Percentiles rank a stretch among this genome's conserved stretches.
These are phyloP conservation scores for Emergomyces pasteurianus DNA, from an alignment of 2,329 filamentous ascomycete species.

Conservation along the genomic window DNA sequence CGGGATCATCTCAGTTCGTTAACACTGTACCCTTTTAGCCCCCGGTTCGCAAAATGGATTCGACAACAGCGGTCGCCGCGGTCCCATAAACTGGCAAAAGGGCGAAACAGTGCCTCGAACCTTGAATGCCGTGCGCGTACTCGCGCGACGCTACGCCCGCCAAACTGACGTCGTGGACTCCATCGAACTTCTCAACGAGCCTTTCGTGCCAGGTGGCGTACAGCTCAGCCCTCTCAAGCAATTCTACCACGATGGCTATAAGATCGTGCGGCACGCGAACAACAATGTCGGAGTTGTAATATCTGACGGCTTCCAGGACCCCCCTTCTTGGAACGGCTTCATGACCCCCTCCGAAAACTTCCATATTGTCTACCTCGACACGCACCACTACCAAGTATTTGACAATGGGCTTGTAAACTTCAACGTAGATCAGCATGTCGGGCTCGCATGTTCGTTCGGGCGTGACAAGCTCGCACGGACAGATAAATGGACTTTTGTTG, in stretches of 20 bases:
- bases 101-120: slow-evolving; percentile 26
- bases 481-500: slow-evolving; percentile 57
- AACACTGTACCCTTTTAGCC: slow-evolving; percentile 23
- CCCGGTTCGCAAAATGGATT: slow-evolving; percentile 55
- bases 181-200: slow-evolving; percentile 36
- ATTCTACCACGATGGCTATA: slow-evolving; percentile 45
- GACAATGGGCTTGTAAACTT: slow-evolving; percentile 39
- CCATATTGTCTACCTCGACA: slow-evolving; percentile 48
- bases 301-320: slow-evolving; percentile 35
- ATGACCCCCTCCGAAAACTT: slow-evolving; percentile 36
- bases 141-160: slow-evolving; percentile 46
- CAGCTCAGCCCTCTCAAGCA: slow-evolving; percentile 36
- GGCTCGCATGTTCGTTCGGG: slow-evolving; percentile 44
- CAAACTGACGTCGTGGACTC: slow-evolving; percentile 47
- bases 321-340: slow-evolving; percentile 50
- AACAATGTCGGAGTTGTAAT: slow-evolving; percentile 41
- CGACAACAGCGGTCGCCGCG: slow-evolving; percentile 49
- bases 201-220: slow-evolving; percentile 27
- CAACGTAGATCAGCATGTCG: slow-evolving; percentile 41
- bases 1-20: not conserved
- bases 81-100: slow-evolving; percentile 28
- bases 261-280: slow-evolving; percentile 33
- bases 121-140: slow-evolving; percentile 44
- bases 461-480: slow-evolving; percentile 35
- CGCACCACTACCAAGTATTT: slow-evolving; percentile 59